Percentiles rank a stretch among this genome's conserved stretches.
Evolutionary conservation across 306 rosid species (phyloP).

Genomic region (Hippophae gyantsensis): DNA sequence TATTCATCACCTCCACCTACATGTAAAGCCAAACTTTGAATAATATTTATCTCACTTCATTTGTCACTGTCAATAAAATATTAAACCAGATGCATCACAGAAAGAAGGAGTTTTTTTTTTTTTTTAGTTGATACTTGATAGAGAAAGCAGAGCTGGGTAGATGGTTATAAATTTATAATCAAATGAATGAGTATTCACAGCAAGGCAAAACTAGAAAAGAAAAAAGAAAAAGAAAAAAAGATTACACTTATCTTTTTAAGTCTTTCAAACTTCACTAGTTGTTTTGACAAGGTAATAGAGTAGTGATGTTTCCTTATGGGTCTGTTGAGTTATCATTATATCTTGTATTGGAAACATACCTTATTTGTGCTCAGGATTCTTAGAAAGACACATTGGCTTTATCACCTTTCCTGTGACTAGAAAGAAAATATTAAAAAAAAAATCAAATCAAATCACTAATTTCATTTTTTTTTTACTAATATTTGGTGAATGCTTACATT

Average conservation of each 20-base stretch:
- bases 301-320: slow-evolving; percentile 16
- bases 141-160: too few species aligned
- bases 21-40: slow-evolving; percentile 64
- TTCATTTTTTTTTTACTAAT: too few species aligned
- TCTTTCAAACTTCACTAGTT: neutral
- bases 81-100: too few species aligned
- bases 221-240: neutral
- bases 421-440: too few species aligned
- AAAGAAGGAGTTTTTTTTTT: too few species aligned
- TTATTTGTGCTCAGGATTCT: slow-evolving; percentile 41
- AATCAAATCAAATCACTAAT: too few species aligned
- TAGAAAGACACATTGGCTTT: slow-evolving; percentile 29
- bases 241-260: slow-evolving; percentile 11
- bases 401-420: too few species aligned
- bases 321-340: slow-evolving; percentile 43
- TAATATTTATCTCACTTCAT: slow-evolving; percentile 32
- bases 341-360: slow-evolving; percentile 77
- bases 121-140: too few species aligned
- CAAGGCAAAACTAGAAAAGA: neutral
- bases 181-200: slow-evolving; percentile 1
- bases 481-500: too few species aligned
- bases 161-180: too few species aligned
- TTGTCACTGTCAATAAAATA: slow-evolving; percentile 31
- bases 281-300: slow-evolving; percentile 6
- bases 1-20: slow-evolving; percentile 49